Evolutionary conservation across 2,329 filamentous ascomycete species (phyloP).

Genomic region (Colletotrichum sp.): DNA sequence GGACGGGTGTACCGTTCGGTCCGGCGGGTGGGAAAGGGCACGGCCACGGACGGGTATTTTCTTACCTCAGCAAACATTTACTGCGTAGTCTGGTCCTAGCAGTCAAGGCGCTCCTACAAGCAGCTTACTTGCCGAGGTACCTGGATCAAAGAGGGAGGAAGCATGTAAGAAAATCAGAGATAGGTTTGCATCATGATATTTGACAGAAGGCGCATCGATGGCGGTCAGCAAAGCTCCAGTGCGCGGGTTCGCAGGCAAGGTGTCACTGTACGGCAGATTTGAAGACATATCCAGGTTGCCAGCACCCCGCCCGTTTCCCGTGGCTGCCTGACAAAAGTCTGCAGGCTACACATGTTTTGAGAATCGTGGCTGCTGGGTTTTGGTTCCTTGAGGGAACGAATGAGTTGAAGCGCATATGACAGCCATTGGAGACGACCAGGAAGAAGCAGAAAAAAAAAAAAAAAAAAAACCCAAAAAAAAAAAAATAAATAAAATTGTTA

Average conservation of each 20-base stretch:
- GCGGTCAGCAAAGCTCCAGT: neutral
- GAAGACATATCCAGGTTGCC: neutral
- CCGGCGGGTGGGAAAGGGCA: neutral
- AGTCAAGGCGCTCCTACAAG: neutral
- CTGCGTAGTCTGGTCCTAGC: neutral
- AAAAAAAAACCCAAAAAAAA: neutral
- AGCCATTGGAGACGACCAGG: neutral
- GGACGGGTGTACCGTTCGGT: neutral
- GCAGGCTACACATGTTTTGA: neutral
- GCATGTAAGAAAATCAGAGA: neutral
- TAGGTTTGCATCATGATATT: neutral
- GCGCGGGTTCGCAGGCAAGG: neutral
- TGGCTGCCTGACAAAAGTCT: neutral
- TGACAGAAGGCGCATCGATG: neutral
- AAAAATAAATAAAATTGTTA: no score
- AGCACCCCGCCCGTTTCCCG: conserved; percentile 1
- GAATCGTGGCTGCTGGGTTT: neutral
- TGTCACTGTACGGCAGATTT: neutral
- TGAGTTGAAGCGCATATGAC: neutral
- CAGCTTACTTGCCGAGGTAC: neutral
- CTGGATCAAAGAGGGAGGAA: neutral
- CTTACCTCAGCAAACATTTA: neutral
- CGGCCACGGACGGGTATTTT: neutral
- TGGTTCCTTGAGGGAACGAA: neutral
- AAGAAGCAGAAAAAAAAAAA: neutral